Conservation (phyloP, 2,329 filamentous ascomycete genomes). For the Penicillium sp. region DNA sequence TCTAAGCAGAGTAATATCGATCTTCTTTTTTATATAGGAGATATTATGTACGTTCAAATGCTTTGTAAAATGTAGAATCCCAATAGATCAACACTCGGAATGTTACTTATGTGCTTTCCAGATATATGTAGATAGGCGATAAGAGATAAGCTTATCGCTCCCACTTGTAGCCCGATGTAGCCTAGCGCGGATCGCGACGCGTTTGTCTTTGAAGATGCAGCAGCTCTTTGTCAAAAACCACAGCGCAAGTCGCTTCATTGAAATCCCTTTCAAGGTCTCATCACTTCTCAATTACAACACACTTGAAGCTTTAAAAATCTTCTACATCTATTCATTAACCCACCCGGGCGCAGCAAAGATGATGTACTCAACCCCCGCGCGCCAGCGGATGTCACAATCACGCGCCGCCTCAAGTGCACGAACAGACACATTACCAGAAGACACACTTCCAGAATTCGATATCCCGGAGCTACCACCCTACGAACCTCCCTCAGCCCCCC, state of each 20-base stretch:
- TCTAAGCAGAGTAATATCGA: conserved; percentile 49
- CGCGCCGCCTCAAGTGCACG: conserved; percentile 12
- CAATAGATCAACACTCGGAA: background rate
- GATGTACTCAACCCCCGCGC: conserved; percentile 13
- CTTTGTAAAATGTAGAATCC: background rate
- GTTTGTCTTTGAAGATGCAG: conserved; percentile 15
- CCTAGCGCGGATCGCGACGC: conserved; percentile 35
- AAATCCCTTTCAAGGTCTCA: background rate
- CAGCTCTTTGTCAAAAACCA: conserved; percentile 3
- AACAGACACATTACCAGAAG: background rate
- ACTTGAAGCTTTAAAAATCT: too few relatives aligned
- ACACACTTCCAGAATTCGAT: background rate
- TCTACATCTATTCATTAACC: background rate
- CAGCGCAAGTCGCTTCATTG: background rate
- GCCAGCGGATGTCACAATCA: conserved; percentile 14
- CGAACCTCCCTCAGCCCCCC: conserved; percentile 53
- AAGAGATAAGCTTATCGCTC: conserved; percentile 18
- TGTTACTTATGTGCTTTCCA: background rate
- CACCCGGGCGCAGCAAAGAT: background rate
- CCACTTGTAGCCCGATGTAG: conserved; percentile 29
- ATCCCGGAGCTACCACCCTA: conserved; percentile 49
- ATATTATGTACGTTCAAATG: background rate
- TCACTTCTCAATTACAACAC: too few relatives aligned
- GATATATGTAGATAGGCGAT: background rate
- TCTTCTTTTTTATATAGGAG: background rate